Evolutionary conservation across 768 basidiomycete species (phyloP), one percentile per base, ranked within the genome.

Genomic region (Pleurotus sapidus): DNA sequence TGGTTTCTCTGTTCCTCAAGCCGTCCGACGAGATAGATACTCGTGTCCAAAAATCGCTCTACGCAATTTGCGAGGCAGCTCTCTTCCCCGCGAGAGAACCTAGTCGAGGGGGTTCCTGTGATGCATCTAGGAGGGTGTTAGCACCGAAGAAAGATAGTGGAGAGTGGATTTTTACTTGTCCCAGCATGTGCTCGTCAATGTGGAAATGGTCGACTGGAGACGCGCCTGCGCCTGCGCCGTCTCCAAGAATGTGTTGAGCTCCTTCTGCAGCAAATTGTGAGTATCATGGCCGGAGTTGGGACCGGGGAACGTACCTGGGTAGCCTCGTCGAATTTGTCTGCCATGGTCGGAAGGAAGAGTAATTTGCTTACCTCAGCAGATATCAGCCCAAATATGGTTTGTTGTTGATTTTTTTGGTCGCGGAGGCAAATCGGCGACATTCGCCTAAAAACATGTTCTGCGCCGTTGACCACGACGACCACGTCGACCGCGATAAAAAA

Each of bases 41-140:
- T 89, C 38, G 87, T 84, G 74, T 98, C 95, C 64, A 98, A 75
- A 76, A 97, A 98, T 57, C 95, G 80, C 57, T 92, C 91, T 49
- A 96, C 93, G 67, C 95, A 97, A 72, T 95, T 95, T 54, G 80
- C 75, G 49, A 98, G 80, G 69, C 95, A 98, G 56, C 76, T 78
- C 64, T 89, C 85, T 73, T 98, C 95, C 40, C 82, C 74, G 49
- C 87, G 78, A 18, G 91, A 88, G 71, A 96, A 94, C 25, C 84
- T 77, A 11, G 84, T 88, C 7, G 88, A 88, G 11, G 91, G 89
- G 15, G 84, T 84, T 46, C 91, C 82, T 0, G 89, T 88, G 53
- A 95, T 79, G 67, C 94, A 96, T 69, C 93, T 94, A 61, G 25
- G 56, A 30, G 45, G 58, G 47, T 39, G 57, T 30, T 55, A 43